phyloP scores from a whole-genome alignment of 1,284 basidiomycete genomes.

The Microbotryomycetes sp. region DNA sequence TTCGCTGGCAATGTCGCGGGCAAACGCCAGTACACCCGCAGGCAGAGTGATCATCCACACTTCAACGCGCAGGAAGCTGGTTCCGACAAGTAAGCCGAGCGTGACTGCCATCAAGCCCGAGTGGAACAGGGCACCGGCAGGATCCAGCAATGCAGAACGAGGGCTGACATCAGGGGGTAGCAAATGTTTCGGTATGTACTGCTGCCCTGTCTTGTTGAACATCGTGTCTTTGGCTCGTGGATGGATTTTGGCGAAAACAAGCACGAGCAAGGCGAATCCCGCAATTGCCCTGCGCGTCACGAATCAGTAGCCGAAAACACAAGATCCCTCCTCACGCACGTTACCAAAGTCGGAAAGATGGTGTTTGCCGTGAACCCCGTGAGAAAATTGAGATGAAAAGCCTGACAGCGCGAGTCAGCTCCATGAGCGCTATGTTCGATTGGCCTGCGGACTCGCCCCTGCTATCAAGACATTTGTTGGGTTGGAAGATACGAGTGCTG shows the following conservation, averaged over 20 bases:
- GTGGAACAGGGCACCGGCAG: conserved; percentile 49
- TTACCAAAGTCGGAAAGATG: conserved; percentile 45
- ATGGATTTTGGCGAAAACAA: conserved; percentile 31
- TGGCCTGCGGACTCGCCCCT: conserved; percentile 10
- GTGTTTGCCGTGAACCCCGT: conserved; percentile 35
- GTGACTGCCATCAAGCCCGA: conserved; percentile 48
- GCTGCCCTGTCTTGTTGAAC: conserved; percentile 5
- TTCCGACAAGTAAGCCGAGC: conserved; percentile 53
- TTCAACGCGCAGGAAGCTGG: conserved; percentile 49
- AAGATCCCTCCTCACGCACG: conserved; percentile 45
- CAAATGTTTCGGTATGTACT: conserved; percentile 44
- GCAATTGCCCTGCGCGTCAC: conserved; percentile 30
- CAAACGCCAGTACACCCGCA: conserved; percentile 65
- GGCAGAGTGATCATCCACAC: conserved; percentile 72
- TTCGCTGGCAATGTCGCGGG: conserved; percentile 59
- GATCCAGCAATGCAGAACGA: conserved; percentile 47
- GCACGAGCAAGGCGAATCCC: conserved; percentile 41
- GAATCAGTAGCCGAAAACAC: conserved; percentile 29
- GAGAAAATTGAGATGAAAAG: conserved; percentile 35
- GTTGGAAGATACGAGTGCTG: conserved; percentile 40
- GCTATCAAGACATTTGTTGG: conserved; percentile 44
- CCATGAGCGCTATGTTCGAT: neutral
- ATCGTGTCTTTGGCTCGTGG: neutral
- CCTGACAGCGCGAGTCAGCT: conserved; percentile 10
- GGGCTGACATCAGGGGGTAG: conserved; percentile 47